A percentile compares a stretch with the other conserved stretches of the same genome.
Evolutionary conservation across 2,329 filamentous ascomycete species (phyloP).

Genomic region (Penicillium glabrum): DNA sequence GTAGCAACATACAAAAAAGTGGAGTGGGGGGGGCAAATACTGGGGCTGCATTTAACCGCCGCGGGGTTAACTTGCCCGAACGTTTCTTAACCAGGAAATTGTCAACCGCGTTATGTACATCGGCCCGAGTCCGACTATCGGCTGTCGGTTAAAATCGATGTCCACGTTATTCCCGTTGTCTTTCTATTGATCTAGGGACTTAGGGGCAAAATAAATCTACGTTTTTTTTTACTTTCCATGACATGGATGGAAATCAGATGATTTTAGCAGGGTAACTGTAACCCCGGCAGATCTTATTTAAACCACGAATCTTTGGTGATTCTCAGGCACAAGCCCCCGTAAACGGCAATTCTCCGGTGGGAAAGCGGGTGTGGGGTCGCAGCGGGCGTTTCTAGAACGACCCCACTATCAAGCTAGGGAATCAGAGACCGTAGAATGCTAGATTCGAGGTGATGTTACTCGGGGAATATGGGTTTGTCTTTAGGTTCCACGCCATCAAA

Average conservation of each 20-base stretch:
- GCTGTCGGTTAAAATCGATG: conserved; percentile 19
- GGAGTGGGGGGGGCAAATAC: too few relatives aligned
- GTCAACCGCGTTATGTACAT: neutral
- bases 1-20: neutral
- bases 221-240: neutral
- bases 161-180: neutral
- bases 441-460: too few relatives aligned
- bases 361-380: neutral
- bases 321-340: neutral
- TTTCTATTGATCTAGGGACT: neutral
- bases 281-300: neutral
- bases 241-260: neutral
- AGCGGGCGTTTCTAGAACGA: neutral
- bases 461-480: too few relatives aligned
- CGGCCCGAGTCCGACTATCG: conserved; percentile 19
- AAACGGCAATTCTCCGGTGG: neutral
- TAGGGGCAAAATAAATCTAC: neutral
- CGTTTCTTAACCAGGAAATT: conserved; percentile 6
- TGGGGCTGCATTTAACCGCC: conserved; percentile 4
- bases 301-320: neutral
- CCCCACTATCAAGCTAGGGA: neutral
- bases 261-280: neutral
- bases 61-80: conserved; percentile 13
- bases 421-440: too few relatives aligned
- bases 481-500: too few relatives aligned